Percentiles rank a stretch among this genome's conserved stretches.
Conservation (phyloP, 495 filamentous ascomycete genomes). For the Neurospora sp. region DNA sequence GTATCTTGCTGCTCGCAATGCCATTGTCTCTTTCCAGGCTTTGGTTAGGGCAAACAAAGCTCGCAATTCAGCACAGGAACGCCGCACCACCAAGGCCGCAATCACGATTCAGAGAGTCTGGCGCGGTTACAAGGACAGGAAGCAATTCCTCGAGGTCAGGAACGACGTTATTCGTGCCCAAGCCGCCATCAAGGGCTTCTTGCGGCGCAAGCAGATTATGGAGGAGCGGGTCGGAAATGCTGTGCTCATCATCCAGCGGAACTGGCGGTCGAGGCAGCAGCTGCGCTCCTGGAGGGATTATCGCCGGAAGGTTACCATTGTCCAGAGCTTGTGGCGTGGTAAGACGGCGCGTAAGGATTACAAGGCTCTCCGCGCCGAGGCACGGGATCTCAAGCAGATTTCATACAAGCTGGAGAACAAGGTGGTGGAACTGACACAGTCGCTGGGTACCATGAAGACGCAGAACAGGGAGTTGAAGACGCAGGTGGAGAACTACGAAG, state of each 20-base stretch:
- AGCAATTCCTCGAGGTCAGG: conserved; percentile 63
- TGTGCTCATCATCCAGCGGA: conserved; percentile 79
- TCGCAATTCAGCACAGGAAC: conserved; percentile 66
- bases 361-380: conserved; percentile 86
- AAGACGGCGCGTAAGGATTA: conserved; percentile 71
- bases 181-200: conserved; percentile 80
- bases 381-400: conserved; percentile 95
- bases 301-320: conserved; percentile 74
- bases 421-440: conserved; percentile 95
- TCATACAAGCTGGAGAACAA: conserved; percentile 99
- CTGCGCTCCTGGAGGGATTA: conserved; percentile 79
- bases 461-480: conserved; percentile 83
- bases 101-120: conserved; percentile 93
- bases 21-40: conserved; percentile 74
- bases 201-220: conserved; percentile 80
- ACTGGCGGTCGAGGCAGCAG: conserved; percentile 73
- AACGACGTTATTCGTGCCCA: conserved; percentile 78
- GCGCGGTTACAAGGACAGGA: conserved; percentile 81
- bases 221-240: conserved; percentile 91
- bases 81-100: conserved; percentile 74
- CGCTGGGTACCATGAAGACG: conserved; percentile 77
- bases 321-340: conserved; percentile 91
- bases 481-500: conserved; percentile 94
- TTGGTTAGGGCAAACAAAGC: conserved; percentile 63
- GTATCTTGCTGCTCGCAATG: conserved; percentile 76